phyloP scores from a whole-genome alignment of 129 eudicot species.

The Pseudognaphalium luteoalbum region DNA sequence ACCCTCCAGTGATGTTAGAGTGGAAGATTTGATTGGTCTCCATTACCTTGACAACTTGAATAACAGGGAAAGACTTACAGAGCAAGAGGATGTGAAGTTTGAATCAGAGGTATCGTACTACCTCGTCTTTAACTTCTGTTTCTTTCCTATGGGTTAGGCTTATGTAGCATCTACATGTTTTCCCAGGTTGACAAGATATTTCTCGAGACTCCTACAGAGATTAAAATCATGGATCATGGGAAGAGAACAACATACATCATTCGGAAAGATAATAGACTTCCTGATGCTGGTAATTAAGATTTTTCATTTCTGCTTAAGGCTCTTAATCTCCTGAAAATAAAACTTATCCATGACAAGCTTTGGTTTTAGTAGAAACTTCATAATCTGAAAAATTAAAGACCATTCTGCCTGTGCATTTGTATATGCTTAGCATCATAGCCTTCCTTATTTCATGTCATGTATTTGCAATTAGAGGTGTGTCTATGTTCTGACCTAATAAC shows the following conservation, averaged over 20 bases:
- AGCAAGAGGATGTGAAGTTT: conserved; percentile 74
- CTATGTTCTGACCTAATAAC: background rate
- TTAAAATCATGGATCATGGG: conserved; percentile 72
- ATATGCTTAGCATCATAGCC: background rate
- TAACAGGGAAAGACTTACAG: conserved; percentile 64
- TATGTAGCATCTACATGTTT: conserved; percentile 5
- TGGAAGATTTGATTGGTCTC: conserved; percentile 78
- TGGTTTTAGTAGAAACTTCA: background rate
- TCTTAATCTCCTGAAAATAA: background rate
- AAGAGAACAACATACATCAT: conserved; percentile 68
- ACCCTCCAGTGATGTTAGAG: conserved; percentile 71
- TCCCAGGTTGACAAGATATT: conserved; percentile 72
- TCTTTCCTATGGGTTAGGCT: conserved; percentile 2
- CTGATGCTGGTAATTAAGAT: conserved; percentile 72
- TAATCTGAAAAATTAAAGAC: background rate
- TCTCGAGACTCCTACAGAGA: conserved; percentile 77
- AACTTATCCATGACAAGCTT: background rate
- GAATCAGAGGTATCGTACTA: conserved; percentile 64
- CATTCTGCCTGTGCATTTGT: background rate
- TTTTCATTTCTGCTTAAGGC: background rate
- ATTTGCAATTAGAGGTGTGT: background rate
- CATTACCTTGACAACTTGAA: conserved; percentile 83
- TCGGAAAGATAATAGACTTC: conserved; percentile 68
- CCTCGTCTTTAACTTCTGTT: background rate
- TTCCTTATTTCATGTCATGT: background rate